Evolutionary conservation across 116 monocot genomes (phyloP).

Genomic region (Dioscorea cayenensis): DNA sequence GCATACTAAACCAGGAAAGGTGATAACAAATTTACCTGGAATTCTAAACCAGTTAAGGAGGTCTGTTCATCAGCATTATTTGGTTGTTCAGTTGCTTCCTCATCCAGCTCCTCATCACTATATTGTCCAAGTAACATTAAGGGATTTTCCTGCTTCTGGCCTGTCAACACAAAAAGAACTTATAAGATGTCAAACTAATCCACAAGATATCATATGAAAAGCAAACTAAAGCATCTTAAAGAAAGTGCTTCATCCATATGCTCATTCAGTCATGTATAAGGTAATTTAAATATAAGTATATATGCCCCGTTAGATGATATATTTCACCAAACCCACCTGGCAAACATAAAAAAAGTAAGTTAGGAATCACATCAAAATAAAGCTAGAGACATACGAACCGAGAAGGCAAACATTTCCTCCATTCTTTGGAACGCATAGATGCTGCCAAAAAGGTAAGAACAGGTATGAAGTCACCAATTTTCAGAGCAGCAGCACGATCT

Average conservation of each 20-base stretch:
- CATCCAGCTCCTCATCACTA: conserved; percentile 85
- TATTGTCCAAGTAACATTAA: conserved; percentile 86
- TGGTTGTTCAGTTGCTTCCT: conserved; percentile 26
- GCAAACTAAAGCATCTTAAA: neutral
- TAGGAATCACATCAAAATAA: conserved; percentile 62
- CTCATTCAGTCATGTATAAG: neutral
- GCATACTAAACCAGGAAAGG: neutral
- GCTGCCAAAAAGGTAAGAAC: conserved; percentile 75
- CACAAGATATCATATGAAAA: neutral
- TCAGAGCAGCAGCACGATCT: conserved; percentile 56
- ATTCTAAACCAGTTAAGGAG: conserved; percentile 12
- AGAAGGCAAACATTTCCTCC: conserved; percentile 70
- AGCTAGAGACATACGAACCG: conserved; percentile 96
- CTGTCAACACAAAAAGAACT: conserved; percentile 37
- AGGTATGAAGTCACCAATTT: conserved; percentile 51
- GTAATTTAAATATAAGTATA: neutral
- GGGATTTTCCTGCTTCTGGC: conserved; percentile 69
- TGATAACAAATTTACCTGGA: conserved; percentile 21
- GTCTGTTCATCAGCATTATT: conserved; percentile 21
- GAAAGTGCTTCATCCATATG: neutral
- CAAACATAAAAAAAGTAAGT: conserved; percentile 38
- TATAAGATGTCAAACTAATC: conserved; percentile 23
- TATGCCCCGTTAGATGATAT: conserved; percentile 12
- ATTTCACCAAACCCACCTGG: conserved; percentile 37
- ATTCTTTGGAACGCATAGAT: conserved; percentile 54